Evolutionary conservation across 2,329 filamentous ascomycete genomes (phyloP).

Genomic region (Penicillium palitans): DNA sequence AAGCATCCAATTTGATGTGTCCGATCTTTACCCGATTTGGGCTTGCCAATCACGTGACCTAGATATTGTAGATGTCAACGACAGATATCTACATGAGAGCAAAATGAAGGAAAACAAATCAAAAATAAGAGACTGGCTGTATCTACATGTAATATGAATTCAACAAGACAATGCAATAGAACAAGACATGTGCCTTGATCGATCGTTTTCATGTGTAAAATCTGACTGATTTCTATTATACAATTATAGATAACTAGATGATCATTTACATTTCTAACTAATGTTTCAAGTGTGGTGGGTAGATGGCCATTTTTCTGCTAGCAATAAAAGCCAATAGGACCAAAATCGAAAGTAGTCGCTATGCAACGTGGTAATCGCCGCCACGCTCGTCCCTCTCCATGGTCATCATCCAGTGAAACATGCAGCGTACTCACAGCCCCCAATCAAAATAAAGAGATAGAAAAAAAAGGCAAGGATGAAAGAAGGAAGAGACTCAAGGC

Average conservation of each 20-base stretch:
- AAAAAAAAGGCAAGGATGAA: constrained; percentile 19
- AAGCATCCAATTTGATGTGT: constrained; percentile 10
- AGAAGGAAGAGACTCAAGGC: constrained; percentile 34
- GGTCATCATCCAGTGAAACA: constrained; percentile 10
- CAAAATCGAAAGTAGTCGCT: constrained; percentile 6
- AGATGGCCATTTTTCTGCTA: constrained; percentile 3
- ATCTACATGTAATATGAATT: background rate
- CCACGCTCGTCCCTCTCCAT: constrained; percentile 4
- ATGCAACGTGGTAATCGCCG: constrained; percentile 1
- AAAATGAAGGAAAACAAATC: background rate
- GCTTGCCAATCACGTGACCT: background rate
- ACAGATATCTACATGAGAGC: background rate
- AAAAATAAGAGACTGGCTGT: background rate
- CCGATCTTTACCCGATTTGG: constrained; percentile 1
- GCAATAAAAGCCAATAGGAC: constrained; percentile 12
- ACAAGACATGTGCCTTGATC: background rate
- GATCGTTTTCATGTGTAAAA: background rate
- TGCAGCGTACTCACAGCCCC: constrained; percentile 12
- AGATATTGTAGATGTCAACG: background rate
- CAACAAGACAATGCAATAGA: background rate
- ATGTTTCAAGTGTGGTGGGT: background rate
- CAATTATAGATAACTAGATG: background rate
- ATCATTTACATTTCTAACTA: constrained; percentile 2
- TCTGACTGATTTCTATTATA: background rate
- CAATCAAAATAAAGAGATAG: constrained; percentile 18